Evolutionary conservation across 257 asterid species (phyloP).

Genomic region (Striga asiatica): DNA sequence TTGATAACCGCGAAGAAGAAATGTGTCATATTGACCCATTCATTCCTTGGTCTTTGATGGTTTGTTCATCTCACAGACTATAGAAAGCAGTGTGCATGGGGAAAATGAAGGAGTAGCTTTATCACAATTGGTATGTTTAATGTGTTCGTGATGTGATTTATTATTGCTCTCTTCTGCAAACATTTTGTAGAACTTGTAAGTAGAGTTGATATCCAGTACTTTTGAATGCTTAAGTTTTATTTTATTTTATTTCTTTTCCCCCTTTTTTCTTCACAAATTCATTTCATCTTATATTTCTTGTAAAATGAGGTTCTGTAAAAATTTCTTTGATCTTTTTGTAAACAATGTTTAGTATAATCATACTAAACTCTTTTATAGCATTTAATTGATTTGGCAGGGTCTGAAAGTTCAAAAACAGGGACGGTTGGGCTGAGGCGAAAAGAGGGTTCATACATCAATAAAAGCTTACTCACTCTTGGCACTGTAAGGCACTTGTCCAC

Average conservation of each 20-base stretch:
- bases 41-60: slow-evolving; percentile 7
- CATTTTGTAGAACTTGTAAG: background rate
- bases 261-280: background rate
- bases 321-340: slow-evolving; percentile 1
- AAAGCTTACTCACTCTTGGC: slow-evolving; percentile 77
- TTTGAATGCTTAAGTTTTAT: background rate
- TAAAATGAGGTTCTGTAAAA: slow-evolving; percentile 9
- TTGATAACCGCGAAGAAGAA: background rate
- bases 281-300: slow-evolving; percentile 6
- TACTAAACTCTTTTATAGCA: slow-evolving; percentile 62
- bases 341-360: slow-evolving; percentile 16
- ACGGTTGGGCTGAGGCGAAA: slow-evolving; percentile 70
- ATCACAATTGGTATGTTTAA: slow-evolving; percentile 58
- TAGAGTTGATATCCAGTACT: slow-evolving; percentile 1
- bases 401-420: slow-evolving; percentile 82
- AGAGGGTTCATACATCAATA: slow-evolving; percentile 78
- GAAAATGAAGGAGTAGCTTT: slow-evolving; percentile 47
- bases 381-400: slow-evolving; percentile 87
- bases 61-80: slow-evolving; percentile 43
- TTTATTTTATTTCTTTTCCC: background rate
- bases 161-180: background rate
- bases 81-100: slow-evolving; percentile 58
- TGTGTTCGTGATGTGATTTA: background rate
- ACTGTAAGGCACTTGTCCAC: slow-evolving; percentile 44
- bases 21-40: slow-evolving; percentile 1